Percentiles rank a stretch among this genome's conserved stretches.
These are phyloP conservation scores for Tylopilus sp. DNA, from an alignment of 768 basidiomycete species.

Conservation along the genomic window DNA sequence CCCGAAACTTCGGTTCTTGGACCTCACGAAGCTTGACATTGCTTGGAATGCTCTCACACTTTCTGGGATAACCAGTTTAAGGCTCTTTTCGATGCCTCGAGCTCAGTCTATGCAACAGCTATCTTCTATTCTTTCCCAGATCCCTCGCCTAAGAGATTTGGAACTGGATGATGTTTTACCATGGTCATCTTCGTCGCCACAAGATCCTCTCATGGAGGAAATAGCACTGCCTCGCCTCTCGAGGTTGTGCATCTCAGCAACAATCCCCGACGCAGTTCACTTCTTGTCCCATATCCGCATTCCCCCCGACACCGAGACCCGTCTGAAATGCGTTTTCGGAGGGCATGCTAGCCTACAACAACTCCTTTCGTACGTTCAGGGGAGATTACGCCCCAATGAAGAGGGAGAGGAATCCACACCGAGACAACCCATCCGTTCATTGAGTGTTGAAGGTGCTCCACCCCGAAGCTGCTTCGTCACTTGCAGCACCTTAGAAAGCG, in stretches of 20 bases:
- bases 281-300: background rate
- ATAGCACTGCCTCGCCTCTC: background rate
- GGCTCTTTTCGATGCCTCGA: background rate
- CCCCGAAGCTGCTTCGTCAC: background rate
- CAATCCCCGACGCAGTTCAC: background rate
- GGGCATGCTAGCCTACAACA: background rate
- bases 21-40: background rate
- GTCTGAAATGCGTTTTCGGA: background rate
- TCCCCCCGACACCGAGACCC: background rate
- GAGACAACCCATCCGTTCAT: background rate
- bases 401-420: background rate
- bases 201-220: background rate
- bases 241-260: background rate
- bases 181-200: background rate
- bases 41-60: background rate
- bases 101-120: background rate
- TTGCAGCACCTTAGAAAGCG: background rate
- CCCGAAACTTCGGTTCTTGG: background rate
- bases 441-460: background rate
- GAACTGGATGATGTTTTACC: slow-evolving; percentile 1
- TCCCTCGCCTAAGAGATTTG: background rate
- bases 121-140: background rate
- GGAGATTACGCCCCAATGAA: background rate
- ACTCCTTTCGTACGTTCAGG: slow-evolving; percentile 1
- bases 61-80: background rate